Conservation (phyloP, 129 eudicot species). For the Flaveria bidentis region DNA sequence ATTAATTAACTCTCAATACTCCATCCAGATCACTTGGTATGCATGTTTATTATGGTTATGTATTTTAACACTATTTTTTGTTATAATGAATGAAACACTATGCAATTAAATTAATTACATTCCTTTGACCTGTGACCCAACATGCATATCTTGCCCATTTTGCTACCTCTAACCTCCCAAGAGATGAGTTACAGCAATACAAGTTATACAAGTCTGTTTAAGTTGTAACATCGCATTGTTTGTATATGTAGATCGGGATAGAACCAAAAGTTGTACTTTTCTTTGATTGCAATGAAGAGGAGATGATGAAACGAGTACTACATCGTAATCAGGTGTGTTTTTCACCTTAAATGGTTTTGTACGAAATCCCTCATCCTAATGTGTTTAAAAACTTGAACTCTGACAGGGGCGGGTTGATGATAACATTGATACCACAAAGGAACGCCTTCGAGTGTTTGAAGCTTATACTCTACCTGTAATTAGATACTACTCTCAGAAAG, state of each 20-base stretch:
- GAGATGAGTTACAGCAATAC: background rate
- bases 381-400: conserved; percentile 11
- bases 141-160: background rate
- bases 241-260: conserved; percentile 62
- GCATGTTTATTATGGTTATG: background rate
- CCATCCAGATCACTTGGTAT: conserved; percentile 6
- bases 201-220: background rate
- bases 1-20: background rate
- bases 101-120: background rate
- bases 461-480: conserved; percentile 80
- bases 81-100: background rate
- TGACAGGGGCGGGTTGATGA: conserved; percentile 91
- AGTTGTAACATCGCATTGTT: conserved; percentile 1
- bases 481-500: conserved; percentile 67
- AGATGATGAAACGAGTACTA: conserved; percentile 86
- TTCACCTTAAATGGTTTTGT: background rate
- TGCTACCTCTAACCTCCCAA: background rate
- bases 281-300: conserved; percentile 89
- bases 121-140: background rate
- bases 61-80: background rate
- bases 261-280: conserved; percentile 85
- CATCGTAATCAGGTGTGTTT: conserved; percentile 73
- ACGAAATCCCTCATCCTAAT: background rate
- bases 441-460: conserved; percentile 75
- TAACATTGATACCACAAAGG: conserved; percentile 76